phyloP scores from a whole-genome alignment of 805 yeast species.

The Zygotorulaspora sp. region DNA sequence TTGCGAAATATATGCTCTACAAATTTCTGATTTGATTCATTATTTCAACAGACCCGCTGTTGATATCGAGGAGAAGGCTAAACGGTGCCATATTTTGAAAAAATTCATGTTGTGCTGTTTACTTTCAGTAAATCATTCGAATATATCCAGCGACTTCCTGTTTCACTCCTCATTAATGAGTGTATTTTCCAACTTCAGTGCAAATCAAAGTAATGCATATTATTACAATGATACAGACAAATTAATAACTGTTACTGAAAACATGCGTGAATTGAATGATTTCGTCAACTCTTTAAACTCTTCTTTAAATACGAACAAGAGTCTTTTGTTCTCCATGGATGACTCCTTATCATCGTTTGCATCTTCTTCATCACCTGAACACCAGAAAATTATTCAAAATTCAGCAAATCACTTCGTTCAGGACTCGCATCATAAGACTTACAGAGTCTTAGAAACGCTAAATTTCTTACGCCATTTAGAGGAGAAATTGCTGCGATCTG shows the following conservation, averaged over 20 bases:
- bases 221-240: conserved; percentile 4
- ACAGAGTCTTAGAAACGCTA: conserved; percentile 7
- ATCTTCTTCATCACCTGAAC: neutral
- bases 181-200: conserved; percentile 8
- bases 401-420: neutral
- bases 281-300: conserved; percentile 5
- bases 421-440: neutral
- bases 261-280: conserved; percentile 7
- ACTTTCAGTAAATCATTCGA: conserved; percentile 33
- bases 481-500: conserved; percentile 6
- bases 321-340: conserved; percentile 2
- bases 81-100: conserved; percentile 38
- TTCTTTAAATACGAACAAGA: conserved; percentile 7
- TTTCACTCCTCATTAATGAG: conserved; percentile 6
- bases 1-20: conserved; percentile 42
- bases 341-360: conserved; percentile 1
- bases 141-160: conserved; percentile 10
- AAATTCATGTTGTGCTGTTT: conserved; percentile 43
- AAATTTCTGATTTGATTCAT: conserved; percentile 30
- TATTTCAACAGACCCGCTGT: conserved; percentile 17
- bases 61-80: conserved; percentile 31
- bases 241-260: conserved; percentile 6
- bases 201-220: neutral
- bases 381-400: neutral
- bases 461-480: conserved; percentile 9